Conservation (phyloP, 2,329 filamentous ascomycete genomes). For the Lecanoromycetidae sp. region DNA sequence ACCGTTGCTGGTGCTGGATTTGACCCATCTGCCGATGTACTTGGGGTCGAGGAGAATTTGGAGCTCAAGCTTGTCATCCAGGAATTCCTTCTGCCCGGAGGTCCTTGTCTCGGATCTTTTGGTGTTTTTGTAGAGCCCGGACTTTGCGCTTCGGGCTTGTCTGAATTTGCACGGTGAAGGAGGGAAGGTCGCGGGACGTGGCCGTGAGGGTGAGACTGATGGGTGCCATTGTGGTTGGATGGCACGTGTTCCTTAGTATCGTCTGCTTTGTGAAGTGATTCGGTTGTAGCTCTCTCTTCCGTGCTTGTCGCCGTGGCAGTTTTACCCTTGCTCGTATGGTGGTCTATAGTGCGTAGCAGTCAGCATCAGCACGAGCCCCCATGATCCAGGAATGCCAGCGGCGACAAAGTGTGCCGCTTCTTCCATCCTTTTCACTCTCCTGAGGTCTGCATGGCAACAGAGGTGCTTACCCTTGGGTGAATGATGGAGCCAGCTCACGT, state of each 20-base stretch:
- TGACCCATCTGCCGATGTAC: constrained; percentile 20
- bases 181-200: constrained; percentile 14
- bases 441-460: neutral
- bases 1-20: constrained; percentile 3
- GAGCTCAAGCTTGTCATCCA: constrained; percentile 92
- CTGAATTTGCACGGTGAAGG: constrained; percentile 11
- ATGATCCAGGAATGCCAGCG: neutral
- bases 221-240: constrained; percentile 7
- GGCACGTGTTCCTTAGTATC: neutral
- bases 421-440: neutral
- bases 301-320: neutral
- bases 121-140: constrained; percentile 4
- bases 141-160: constrained; percentile 7
- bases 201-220: constrained; percentile 9
- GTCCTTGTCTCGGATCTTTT: constrained; percentile 16
- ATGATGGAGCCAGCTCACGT: constrained; percentile 86
- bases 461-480: constrained; percentile 61
- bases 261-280: neutral
- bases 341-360: constrained; percentile 6
- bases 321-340: constrained; percentile 1
- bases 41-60: constrained; percentile 62
- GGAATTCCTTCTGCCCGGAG: constrained; percentile 54
- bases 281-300: constrained; percentile 3
- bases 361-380: neutral
- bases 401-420: neutral